Conservation (phyloP, 495 filamentous ascomycete genomes). For the Aspergillus taichungensis region DNA sequence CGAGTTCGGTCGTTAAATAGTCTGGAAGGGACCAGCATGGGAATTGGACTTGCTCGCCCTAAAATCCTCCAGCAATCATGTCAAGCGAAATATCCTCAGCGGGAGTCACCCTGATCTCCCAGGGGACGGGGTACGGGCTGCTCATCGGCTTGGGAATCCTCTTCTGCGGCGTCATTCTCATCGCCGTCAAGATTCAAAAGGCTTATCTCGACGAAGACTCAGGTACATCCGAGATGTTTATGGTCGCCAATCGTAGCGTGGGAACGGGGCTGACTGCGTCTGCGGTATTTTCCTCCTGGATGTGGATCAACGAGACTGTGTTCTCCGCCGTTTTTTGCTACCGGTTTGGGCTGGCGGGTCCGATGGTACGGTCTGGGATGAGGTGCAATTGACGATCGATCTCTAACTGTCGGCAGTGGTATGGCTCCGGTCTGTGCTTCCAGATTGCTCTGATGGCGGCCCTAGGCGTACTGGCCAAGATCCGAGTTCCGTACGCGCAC, state of each 20-base stretch:
- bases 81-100: background rate
- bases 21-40: too few relatives aligned
- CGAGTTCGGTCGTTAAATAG: too few relatives aligned
- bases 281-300: conserved; percentile 41
- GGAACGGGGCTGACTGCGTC: conserved; percentile 41
- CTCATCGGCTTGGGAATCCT: conserved; percentile 34
- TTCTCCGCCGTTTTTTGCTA: conserved; percentile 33
- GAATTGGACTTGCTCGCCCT: background rate
- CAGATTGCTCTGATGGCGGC: conserved; percentile 34
- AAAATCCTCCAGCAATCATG: background rate
- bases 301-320: conserved; percentile 41
- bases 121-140: conserved; percentile 37
- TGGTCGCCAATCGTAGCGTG: conserved; percentile 42
- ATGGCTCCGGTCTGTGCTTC: conserved; percentile 31
- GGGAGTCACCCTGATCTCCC: conserved; percentile 20
- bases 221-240: conserved; percentile 44
- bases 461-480: conserved; percentile 31
- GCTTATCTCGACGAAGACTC: conserved; percentile 37
- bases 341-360: conserved; percentile 26
- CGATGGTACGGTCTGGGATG: conserved; percentile 15
- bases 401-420: conserved; percentile 19
- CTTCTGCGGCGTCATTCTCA: conserved; percentile 34
- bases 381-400: too few relatives aligned
- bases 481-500: conserved; percentile 46
- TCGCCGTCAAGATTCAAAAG: conserved; percentile 34